Evolutionary conservation across 2,329 filamentous ascomycete species (phyloP), one percentile per base, ranked within the genome.

Genomic region (Cladophialophora carrionii): DNA sequence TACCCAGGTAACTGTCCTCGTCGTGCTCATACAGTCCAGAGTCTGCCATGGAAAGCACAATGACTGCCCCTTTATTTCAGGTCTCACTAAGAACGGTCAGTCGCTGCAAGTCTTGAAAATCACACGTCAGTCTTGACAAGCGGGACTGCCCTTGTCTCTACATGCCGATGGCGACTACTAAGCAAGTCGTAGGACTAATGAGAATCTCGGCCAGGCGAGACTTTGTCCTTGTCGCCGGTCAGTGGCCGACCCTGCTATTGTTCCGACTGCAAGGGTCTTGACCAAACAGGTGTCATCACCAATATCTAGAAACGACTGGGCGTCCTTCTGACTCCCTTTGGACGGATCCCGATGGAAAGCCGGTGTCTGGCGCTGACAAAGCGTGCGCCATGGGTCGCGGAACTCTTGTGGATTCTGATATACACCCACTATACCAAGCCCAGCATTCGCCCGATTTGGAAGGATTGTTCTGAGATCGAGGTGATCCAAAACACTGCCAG

Each of bases 381-480:
- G 4, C 52, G n/a, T n/a, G 26, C 26, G 51, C 12, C 14, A 5
- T n/a, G 22, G 12, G 56, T 17, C 29, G 55, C 26, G 10, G n/a
- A 26, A 10, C 26, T 14, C 14, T 22, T 20, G 31, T n/a, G 20
- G 7, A 43, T 4, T 17, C 1, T 58, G 34, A n/a, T 17, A n/a
- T 17, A 41, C n/a, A 31, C 52, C 52, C 31, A 55, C 3, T 6
- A 41, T 10, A 31, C 52, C 52, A 55, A 55, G 52, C 52, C 14
- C 4, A 55, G 52, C 52, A 55, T 29, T 55, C 12, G 52, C 52
- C 52, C 29, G n/a, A 37, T 43, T 22, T 6, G 56, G 41, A 12
- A n/a, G n/a, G 31, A 12, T 43, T 43, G 37, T 2, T 8, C 7
- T 43, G 37, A n/a, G 37, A 43, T n/a, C 6, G 37, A 43, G 37